Base-by-base conservation (phyloP, 192 early-diverging fungal genomes). In the Rhizophagus clarus region DNA sequence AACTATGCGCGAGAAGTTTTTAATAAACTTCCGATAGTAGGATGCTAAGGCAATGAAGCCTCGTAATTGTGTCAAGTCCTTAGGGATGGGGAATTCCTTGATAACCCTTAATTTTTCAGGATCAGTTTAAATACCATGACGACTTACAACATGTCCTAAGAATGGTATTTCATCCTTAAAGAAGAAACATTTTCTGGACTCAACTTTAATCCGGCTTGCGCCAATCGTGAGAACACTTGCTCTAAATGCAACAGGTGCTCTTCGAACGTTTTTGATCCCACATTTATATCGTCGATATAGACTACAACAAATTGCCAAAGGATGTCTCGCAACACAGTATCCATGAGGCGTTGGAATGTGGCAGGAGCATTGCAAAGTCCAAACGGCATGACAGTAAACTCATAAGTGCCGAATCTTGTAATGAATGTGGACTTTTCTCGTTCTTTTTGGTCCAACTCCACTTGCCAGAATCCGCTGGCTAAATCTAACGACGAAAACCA, bases 251-350 rank as follows among this genome's bases (percentile, higher is more conserved):
- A 32, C 62, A 76, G 0, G 29, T 87, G 84, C 22, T 83, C 72
- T 22, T 81, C 76, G 0, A 83, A 22, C 0, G 62, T 49, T 2
- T 40, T 32, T 1, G 86, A 87, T 28, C 82, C 85, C 1, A 85
- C 60, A 7, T 79, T 34, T 4, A 85, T 82, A 40, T 87, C 84
- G 32, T 87, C 84, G 2, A 87, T 61, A 20, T 80, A 85, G 0
- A 87, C 75, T 17, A 80, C 72, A 0, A 73, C 72, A 15, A 66
- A 80, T 0, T 42, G n/a, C 5, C 71, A 61, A n/a, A 84, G 70
- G 0, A 66, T 34, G 0, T 40, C 51, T 11, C 14, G n/a, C 15
- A 84, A 56, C 0, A 81, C 4, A 0, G 10, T 42, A 7, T 56
- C 34, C 82, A 82, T 79, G 63, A 61, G 40, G 0, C 61, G 0